These are phyloP conservation scores for Colletotrichum tropicale DNA, from an alignment of 2,329 filamentous ascomycete species.

Conservation along the genomic window DNA sequence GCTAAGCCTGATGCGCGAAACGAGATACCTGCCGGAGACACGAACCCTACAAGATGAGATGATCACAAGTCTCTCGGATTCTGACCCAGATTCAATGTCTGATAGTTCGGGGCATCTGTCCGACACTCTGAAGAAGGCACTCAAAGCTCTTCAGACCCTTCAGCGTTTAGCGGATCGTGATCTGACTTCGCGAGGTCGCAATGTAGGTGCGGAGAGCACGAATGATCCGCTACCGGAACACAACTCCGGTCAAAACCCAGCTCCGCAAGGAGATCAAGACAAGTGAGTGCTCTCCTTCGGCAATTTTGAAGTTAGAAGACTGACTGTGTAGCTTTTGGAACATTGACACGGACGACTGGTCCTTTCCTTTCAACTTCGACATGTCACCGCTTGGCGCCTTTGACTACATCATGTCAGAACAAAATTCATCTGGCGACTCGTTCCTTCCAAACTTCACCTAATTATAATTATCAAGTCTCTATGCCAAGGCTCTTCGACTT, in stretches of 20 bases:
- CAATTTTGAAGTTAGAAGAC: rapidly evolving
- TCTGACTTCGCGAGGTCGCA: background rate
- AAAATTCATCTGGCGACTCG: background rate
- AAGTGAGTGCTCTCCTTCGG: background rate
- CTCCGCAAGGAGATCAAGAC: background rate
- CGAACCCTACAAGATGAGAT: background rate
- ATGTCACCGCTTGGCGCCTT: background rate
- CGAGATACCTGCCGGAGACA: background rate
- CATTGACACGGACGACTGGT: background rate
- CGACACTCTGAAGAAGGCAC: background rate
- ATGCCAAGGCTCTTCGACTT: too few species aligned
- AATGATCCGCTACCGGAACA: background rate
- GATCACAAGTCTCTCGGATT: background rate
- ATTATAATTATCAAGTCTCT: background rate
- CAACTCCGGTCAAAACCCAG: rapidly evolving
- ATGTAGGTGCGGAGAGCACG: background rate
- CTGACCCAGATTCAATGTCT: background rate
- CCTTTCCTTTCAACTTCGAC: background rate
- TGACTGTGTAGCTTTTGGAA: background rate
- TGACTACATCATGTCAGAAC: background rate
- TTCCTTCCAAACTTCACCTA: background rate
- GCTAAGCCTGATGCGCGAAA: constrained; percentile 13
- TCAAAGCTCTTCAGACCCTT: background rate
- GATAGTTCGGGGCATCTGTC: background rate
- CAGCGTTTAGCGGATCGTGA: background rate